phyloP scores from a whole-genome alignment of 495 filamentous ascomycete genomes.

The Lophium mytilinum region DNA sequence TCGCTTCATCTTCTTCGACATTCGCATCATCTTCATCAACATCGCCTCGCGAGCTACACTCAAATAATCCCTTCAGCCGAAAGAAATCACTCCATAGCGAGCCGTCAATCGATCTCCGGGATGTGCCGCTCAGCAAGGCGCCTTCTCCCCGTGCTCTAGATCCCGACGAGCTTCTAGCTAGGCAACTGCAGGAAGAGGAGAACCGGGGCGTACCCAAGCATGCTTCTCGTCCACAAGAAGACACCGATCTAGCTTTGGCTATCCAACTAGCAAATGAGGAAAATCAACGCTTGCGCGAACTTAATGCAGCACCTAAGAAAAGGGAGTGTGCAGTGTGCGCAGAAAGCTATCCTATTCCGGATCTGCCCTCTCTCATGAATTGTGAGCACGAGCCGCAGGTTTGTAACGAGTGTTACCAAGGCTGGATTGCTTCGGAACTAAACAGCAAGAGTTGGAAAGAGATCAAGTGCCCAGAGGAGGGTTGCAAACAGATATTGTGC shows the following conservation, averaged over 20 bases:
- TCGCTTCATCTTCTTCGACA: neutral
- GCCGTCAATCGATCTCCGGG: no score
- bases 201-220: neutral
- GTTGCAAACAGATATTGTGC: conserved; percentile 6
- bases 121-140: no score
- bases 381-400: conserved; percentile 15
- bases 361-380: conserved; percentile 7
- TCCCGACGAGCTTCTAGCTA: neutral
- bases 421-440: conserved; percentile 15
- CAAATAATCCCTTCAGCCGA: neutral
- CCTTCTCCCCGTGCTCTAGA: neutral
- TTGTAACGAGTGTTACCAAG: conserved; percentile 11
- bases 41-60: neutral
- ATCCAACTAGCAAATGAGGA: conserved; percentile 9
- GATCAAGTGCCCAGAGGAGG: conserved; percentile 16
- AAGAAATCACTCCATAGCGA: neutral
- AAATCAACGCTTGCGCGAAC: neutral
- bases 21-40: neutral
- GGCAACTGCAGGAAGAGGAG: neutral
- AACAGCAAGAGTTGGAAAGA: conserved; percentile 12
- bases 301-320: neutral
- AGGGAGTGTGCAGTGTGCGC: conserved; percentile 21
- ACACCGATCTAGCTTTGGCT: conserved; percentile 9
- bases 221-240: neutral
- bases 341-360: neutral